phyloP scores from a whole-genome alignment of 2,329 filamentous ascomycete species.

The Aspergillus pseudonomiae region DNA sequence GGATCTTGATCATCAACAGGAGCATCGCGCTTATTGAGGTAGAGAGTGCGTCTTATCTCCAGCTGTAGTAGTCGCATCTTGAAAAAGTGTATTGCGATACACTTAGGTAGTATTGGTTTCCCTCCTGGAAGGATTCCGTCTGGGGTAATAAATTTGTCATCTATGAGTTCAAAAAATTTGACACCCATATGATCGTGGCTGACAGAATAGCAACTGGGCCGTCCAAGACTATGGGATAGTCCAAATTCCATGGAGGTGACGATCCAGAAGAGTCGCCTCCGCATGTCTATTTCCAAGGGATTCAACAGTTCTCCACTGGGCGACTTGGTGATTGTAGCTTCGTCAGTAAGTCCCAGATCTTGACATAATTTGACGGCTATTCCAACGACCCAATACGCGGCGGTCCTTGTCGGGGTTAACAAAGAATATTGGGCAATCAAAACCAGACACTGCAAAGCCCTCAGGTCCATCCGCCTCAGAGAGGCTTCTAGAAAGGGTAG shows the following conservation, averaged over 20 bases:
- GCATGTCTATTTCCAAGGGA: constrained; percentile 82
- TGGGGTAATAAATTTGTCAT: constrained; percentile 80
- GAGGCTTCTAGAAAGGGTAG: constrained; percentile 82
- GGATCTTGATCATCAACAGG: constrained; percentile 80
- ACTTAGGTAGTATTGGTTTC: constrained; percentile 77
- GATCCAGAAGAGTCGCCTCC: constrained; percentile 84
- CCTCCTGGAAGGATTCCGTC: constrained; percentile 72
- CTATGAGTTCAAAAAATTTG: constrained; percentile 77
- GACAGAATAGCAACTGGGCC: constrained; percentile 82
- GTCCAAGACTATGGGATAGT: constrained; percentile 82
- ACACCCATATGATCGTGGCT: constrained; percentile 83
- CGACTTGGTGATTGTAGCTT: constrained; percentile 77
- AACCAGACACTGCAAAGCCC: constrained; percentile 84
- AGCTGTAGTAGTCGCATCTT: constrained; percentile 87
- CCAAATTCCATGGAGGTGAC: constrained; percentile 87
- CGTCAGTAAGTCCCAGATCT: constrained; percentile 82
- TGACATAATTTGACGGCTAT: constrained; percentile 86
- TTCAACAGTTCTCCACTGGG: constrained; percentile 64
- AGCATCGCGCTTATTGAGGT: constrained; percentile 77
- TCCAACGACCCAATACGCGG: constrained; percentile 90
- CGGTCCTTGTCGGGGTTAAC: constrained; percentile 85
- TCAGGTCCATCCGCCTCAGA: constrained; percentile 84
- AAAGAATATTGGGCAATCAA: constrained; percentile 90
- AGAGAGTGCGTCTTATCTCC: constrained; percentile 83
- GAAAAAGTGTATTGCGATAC: constrained; percentile 88